phyloP scores from a whole-genome alignment of 345 rosid genomes.

The Citrus unshiu region DNA sequence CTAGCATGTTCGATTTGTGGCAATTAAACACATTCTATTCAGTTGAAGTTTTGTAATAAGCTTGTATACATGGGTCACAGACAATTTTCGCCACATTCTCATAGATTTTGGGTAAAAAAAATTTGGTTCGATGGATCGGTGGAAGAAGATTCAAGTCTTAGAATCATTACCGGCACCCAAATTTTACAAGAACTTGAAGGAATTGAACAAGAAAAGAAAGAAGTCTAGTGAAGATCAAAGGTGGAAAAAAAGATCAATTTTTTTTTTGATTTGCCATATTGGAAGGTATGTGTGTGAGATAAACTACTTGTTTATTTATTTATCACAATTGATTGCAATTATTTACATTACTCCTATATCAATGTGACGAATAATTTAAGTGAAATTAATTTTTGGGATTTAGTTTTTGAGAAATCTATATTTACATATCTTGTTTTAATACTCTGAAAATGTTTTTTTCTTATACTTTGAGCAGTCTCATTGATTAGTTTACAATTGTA shows the following conservation, averaged over 20 bases:
- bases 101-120: background rate
- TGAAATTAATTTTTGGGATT: too few species aligned
- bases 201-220: background rate
- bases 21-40: background rate
- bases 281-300: background rate
- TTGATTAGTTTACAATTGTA: background rate
- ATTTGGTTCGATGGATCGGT: background rate
- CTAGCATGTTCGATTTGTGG: background rate
- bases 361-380: too few species aligned
- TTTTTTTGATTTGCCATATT: background rate
- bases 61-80: background rate
- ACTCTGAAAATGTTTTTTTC: background rate
- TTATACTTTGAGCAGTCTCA: background rate
- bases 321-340: too few species aligned
- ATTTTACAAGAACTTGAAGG: background rate
- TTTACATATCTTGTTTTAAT: too few species aligned
- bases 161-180: background rate
- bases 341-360: too few species aligned
- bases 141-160: background rate
- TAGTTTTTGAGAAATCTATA: too few species aligned
- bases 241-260: background rate
- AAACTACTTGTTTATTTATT: too few species aligned
- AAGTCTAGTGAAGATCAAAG: background rate
- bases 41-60: background rate
- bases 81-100: background rate